Conservation (phyloP, 345 rosid genomes). For the Gossypium rotundifolium region DNA sequence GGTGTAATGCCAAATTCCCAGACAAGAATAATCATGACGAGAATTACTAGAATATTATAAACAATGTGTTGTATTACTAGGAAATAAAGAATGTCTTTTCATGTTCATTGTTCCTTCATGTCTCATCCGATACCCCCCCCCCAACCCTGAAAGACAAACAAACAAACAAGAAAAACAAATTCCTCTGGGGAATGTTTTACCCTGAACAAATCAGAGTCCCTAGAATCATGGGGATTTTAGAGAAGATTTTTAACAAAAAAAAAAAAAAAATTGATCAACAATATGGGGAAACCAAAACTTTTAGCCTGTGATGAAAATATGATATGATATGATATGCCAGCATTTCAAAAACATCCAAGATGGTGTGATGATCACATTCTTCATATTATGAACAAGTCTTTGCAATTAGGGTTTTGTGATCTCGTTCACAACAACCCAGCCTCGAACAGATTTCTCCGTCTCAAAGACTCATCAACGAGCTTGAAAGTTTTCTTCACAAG, state of each 20-base stretch:
- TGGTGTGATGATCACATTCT: too few relatives aligned
- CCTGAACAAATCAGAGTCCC: background rate
- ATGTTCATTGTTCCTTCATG: conserved; percentile 5
- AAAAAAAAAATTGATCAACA: conserved; percentile 10
- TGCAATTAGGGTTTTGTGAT: background rate
- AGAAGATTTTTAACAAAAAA: background rate
- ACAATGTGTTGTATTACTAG: conserved; percentile 4
- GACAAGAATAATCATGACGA: background rate
- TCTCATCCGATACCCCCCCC: background rate
- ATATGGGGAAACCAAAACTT: conserved; percentile 18
- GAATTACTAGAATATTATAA: background rate
- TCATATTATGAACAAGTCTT: background rate
- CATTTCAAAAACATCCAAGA: background rate
- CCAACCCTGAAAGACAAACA: background rate
- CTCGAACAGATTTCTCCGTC: conserved; percentile 88
- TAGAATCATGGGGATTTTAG: background rate
- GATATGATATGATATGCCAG: conserved; percentile 7
- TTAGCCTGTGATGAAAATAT: conserved; percentile 16
- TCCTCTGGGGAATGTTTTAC: background rate
- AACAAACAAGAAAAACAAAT: background rate
- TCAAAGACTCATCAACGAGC: conserved; percentile 87
- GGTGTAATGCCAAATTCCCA: background rate
- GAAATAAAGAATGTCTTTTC: background rate
- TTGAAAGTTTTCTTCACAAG: conserved; percentile 99
- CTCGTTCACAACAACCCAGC: conserved; percentile 76